Base-by-base conservation (phyloP, 805 yeast genomes). In the Lachancea fermentati region DNA sequence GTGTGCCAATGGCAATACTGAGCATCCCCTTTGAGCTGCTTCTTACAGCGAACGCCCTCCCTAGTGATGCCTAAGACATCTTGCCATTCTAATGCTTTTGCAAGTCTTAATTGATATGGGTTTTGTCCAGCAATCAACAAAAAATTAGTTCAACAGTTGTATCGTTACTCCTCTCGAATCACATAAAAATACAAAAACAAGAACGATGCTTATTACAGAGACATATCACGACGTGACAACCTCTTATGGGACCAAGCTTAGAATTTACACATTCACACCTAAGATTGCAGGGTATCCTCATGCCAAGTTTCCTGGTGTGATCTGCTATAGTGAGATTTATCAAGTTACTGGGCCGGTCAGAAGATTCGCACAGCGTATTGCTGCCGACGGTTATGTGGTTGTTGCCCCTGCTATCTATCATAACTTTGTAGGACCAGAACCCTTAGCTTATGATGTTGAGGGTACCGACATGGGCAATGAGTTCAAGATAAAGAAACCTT, bases 331-430 rank as follows among this genome's bases (percentile, higher is more conserved):
- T 41, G 94, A 84, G 60, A 84, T 84, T 49, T 84, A 84, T 60
- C 94, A 85, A 61, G 91, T 69, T 12, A 79, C 86, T 5, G 94
- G 94, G 0, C 93, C 94, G 3, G 94, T 84, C 19, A 65, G 83
- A 4, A 66, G 93, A 46, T 79, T 84, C 55, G 91, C 86, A 22
- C 80, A 80, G 51, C 79, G 74, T 49, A 84, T 84, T 52, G 91
- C 91, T 1, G 78, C 85, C 16, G 82, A 80, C 55, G 94, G 94
- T 0, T 84, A 74, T 59, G 78, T 84, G 37, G 87, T 77, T 19
- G 84, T 79, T n/a, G 81, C 83, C 17, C 93, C 93, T 1, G 79
- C 86, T 2, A 78, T 81, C 32, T 84, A 84, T 60, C 94, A 84
- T 59, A 82, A 84, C 58, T 84, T 80, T 54, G 79, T 69, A 38